phyloP scores from a whole-genome alignment of 805 yeast species.

The Saccharomycopsis schoenii region DNA sequence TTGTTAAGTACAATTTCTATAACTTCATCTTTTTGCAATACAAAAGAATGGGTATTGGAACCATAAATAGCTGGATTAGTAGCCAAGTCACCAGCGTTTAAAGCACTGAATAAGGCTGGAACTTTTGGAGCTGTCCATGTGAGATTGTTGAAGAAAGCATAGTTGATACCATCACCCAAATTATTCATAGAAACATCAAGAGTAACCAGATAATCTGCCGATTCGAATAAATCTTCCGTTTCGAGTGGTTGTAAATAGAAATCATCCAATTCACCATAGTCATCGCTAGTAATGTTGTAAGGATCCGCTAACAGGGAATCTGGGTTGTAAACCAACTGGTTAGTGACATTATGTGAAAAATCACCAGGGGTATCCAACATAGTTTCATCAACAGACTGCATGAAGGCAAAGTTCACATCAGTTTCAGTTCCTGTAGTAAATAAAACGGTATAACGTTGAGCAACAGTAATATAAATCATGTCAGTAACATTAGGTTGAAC shows the following conservation, averaged over 20 bases:
- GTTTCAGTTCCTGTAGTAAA: slow-evolving; percentile 57
- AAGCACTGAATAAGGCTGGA: slow-evolving; percentile 73
- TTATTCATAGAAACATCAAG: slow-evolving; percentile 77
- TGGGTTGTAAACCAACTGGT: slow-evolving; percentile 51
- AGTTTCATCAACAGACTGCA: slow-evolving; percentile 68
- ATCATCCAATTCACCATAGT: slow-evolving; percentile 57
- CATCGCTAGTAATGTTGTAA: slow-evolving; percentile 24
- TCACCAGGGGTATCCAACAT: slow-evolving; percentile 77
- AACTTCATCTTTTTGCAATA: slow-evolving; percentile 44
- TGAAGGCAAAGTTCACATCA: slow-evolving; percentile 69
- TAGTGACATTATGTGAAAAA: slow-evolving; percentile 63
- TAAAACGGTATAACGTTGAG: slow-evolving; percentile 83
- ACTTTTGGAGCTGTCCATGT: slow-evolving; percentile 74
- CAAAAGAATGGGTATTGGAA: slow-evolving; percentile 64
- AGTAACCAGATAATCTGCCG: slow-evolving; percentile 60
- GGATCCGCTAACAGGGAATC: slow-evolving; percentile 37
- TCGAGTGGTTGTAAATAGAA: slow-evolving; percentile 59
- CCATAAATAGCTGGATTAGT: slow-evolving; percentile 55
- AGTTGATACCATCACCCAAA: slow-evolving; percentile 78
- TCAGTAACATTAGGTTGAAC: slow-evolving; percentile 67
- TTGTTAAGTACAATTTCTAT: slow-evolving; percentile 81
- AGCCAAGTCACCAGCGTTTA: slow-evolving; percentile 57
- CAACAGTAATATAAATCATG: slow-evolving; percentile 72
- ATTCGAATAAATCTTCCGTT: slow-evolving; percentile 44
- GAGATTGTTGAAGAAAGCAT: slow-evolving; percentile 91